These are phyloP conservation scores for Dictyostelium citrinum DNA, from an alignment of 78 protist genomes.

Conservation along the genomic window DNA sequence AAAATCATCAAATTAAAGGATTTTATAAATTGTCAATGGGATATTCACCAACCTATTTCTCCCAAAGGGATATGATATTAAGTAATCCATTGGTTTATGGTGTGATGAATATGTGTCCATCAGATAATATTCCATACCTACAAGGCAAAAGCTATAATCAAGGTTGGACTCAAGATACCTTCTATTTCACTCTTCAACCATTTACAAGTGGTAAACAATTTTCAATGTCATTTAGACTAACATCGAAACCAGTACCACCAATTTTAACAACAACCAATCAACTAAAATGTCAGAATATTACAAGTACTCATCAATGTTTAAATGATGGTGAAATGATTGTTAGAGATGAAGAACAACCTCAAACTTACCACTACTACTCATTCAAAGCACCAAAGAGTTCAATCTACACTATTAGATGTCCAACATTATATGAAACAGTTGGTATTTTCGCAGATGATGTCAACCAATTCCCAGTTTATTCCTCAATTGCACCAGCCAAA, in stretches of 20 bases:
- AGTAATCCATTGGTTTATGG: not conserved
- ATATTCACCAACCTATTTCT: not conserved
- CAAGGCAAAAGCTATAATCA: not conserved
- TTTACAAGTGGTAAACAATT: not conserved
- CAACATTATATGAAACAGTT: slow-evolving; percentile 12
- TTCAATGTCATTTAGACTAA: not conserved
- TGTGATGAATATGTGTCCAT: slow-evolving; percentile 36
- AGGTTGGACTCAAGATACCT: slow-evolving; percentile 32
- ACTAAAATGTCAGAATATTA: not conserved
- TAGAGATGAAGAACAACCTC: not conserved
- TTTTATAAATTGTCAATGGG: not conserved
- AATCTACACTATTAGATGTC: slow-evolving; percentile 5
- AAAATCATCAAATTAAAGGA: not conserved
- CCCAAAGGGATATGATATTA: not conserved
- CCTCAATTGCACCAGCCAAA: not conserved
- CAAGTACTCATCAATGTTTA: slow-evolving; percentile 10
- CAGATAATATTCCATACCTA: not conserved
- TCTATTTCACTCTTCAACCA: not conserved
- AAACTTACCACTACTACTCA: not conserved
- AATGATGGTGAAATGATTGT: slow-evolving; percentile 17
- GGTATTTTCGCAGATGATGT: not conserved
- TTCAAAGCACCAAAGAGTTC: not conserved
- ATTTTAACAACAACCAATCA: not conserved
- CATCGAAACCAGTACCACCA: not conserved
- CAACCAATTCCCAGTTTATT: not conserved